Evolutionary conservation across 2,329 filamentous ascomycete species (phyloP).

Genomic region (Curvularia eragrostidis): DNA sequence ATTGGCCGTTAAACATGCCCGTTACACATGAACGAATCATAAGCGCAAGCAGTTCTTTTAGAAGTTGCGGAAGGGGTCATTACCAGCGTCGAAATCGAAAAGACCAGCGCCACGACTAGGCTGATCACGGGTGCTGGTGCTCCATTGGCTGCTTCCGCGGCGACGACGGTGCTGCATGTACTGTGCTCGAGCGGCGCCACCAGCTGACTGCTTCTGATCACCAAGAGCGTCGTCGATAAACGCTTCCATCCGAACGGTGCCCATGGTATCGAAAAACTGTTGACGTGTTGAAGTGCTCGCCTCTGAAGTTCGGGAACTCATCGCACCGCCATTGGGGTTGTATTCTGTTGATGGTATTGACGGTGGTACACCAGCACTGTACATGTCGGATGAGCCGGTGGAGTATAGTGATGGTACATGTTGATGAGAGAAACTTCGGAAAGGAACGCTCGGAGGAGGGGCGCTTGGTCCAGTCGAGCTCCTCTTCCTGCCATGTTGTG

Average conservation of each 20-base stretch:
- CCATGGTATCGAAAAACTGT: constrained; percentile 82
- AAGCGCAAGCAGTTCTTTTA: constrained; percentile 23
- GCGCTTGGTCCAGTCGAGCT: constrained; percentile 85
- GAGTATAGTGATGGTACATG: constrained; percentile 51
- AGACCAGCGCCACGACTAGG: constrained; percentile 36
- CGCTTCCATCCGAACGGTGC: constrained; percentile 95
- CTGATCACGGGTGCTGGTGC: constrained; percentile 41
- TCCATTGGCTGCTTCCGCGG: constrained; percentile 48
- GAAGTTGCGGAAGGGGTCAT: constrained; percentile 49
- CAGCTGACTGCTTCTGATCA: constrained; percentile 26
- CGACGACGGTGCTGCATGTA: constrained; percentile 37
- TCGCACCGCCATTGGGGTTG: constrained; percentile 47
- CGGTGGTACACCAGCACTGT: constrained; percentile 41
- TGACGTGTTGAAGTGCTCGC: constrained; percentile 56
- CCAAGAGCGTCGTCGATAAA: constrained; percentile 71
- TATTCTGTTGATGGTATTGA: constrained; percentile 50
- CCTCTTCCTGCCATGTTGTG: constrained; percentile 79
- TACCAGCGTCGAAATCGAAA: constrained; percentile 42
- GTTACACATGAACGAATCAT: constrained; percentile 17
- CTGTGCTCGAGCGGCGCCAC: constrained; percentile 25
- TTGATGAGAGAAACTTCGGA: constrained; percentile 76
- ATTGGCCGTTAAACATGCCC: constrained; percentile 19
- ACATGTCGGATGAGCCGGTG: constrained; percentile 49
- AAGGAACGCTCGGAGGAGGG: constrained; percentile 69
- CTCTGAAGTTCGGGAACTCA: constrained; percentile 61